phyloP scores from a whole-genome alignment of 768 basidiomycete species.

The Mycena capillaripes region DNA sequence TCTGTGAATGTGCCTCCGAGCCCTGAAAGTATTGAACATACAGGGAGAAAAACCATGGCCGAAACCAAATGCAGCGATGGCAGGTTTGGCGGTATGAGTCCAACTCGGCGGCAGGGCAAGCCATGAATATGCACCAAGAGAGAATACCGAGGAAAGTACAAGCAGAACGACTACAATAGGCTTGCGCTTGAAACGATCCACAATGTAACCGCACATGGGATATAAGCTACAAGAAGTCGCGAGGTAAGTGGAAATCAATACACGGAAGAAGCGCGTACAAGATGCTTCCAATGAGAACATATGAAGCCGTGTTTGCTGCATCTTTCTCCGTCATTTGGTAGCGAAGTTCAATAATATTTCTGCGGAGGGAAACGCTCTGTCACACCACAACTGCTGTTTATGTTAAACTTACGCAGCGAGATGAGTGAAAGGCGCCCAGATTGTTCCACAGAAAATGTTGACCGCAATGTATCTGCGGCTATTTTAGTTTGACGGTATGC shows the following conservation, averaged over 20 bases:
- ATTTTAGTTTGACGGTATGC: conserved; percentile 16
- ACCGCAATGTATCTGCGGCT: conserved; percentile 73
- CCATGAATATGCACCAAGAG: conserved; percentile 76
- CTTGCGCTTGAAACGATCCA: conserved; percentile 71
- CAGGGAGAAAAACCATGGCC: conserved; percentile 83
- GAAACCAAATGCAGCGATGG: conserved; percentile 70
- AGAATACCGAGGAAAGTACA: conserved; percentile 69
- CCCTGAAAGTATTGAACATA: conserved; percentile 48
- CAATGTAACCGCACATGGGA: conserved; percentile 72
- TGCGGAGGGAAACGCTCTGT: conserved; percentile 42
- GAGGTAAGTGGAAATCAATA: neutral
- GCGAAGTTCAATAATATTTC: conserved; percentile 80
- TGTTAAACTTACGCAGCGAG: conserved; percentile 72
- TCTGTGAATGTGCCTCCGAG: conserved; percentile 17
- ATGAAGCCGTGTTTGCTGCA: conserved; percentile 77
- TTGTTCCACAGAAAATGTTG: conserved; percentile 82
- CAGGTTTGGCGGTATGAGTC: conserved; percentile 73
- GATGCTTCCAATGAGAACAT: conserved; percentile 78
- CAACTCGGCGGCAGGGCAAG: conserved; percentile 69
- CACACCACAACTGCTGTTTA: neutral
- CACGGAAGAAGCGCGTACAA: conserved; percentile 56
- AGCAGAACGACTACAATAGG: conserved; percentile 73
- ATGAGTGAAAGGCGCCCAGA: conserved; percentile 86
- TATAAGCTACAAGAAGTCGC: conserved; percentile 11
- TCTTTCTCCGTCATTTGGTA: conserved; percentile 71